Evolutionary conservation across 164 flowering plant genomes (phyloP).

Genomic region (Buxus sempervirens): DNA sequence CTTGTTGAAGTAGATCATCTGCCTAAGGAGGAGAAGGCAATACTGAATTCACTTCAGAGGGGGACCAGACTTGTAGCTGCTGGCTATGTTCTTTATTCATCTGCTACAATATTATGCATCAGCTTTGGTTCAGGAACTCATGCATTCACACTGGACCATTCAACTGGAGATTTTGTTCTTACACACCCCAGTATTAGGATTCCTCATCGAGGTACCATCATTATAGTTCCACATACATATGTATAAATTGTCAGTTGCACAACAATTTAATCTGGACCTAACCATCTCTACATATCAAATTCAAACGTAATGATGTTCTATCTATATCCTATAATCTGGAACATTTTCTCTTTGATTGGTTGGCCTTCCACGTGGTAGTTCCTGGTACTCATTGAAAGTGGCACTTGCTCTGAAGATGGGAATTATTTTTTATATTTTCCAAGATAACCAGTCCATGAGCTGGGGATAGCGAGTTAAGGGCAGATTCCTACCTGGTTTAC

Average conservation of each 20-base stretch:
- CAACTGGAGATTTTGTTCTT: constrained; percentile 89
- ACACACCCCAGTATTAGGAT: constrained; percentile 78
- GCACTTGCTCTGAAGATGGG: no score
- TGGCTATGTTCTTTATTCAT: constrained; percentile 91
- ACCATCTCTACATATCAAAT: not conserved
- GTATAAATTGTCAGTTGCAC: not conserved
- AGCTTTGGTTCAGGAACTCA: constrained; percentile 91
- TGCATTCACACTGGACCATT: constrained; percentile 82
- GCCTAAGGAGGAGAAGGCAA: constrained; percentile 72
- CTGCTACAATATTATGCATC: constrained; percentile 85
- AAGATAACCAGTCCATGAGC: no score
- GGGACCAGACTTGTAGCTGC: constrained; percentile 79
- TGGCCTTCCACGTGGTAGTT: not conserved
- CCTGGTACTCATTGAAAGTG: not conserved
- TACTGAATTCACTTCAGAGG: constrained; percentile 84
- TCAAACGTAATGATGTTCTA: not conserved
- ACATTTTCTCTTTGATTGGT: not conserved
- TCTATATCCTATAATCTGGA: not conserved
- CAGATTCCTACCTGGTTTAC: no score
- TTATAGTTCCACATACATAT: not conserved
- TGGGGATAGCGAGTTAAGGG: no score
- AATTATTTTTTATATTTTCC: no score
- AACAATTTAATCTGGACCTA: not conserved
- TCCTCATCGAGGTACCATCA: constrained; percentile 74
- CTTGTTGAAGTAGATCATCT: constrained; percentile 73